These are phyloP conservation scores for Mucor sp. DNA, from an alignment of 371 early-diverging fungal species.

Conservation along the genomic window DNA sequence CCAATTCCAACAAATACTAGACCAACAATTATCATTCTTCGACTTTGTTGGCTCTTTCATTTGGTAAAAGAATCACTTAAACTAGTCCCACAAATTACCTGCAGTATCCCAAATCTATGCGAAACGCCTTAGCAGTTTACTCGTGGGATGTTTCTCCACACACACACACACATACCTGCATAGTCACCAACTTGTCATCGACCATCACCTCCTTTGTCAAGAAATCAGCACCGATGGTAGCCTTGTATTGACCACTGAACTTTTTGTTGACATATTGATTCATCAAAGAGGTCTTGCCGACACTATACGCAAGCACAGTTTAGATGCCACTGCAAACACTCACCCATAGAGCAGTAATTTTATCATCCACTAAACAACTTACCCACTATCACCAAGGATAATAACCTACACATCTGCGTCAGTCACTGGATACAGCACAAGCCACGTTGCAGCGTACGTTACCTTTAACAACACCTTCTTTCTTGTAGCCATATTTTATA, in stretches of 20 bases:
- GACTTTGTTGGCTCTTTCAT: no score
- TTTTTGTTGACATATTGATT: slow-evolving; percentile 98
- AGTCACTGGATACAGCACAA: background rate
- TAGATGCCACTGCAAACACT: background rate
- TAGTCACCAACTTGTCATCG: slow-evolving; percentile 80
- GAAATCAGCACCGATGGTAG: slow-evolving; percentile 99
- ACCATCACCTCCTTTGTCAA: slow-evolving; percentile 96
- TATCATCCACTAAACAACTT: background rate
- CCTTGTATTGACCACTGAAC: slow-evolving; percentile 98
- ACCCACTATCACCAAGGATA: slow-evolving; percentile 28
- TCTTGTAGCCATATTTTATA: slow-evolving; percentile 14
- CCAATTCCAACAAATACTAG: no score
- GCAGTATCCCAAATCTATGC: slow-evolving; percentile 92
- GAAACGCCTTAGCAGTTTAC: no score
- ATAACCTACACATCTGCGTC: slow-evolving; percentile 12
- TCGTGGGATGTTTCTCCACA: background rate
- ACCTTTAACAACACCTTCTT: slow-evolving; percentile 24
- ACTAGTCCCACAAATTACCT: no score
- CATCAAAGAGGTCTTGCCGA: slow-evolving; percentile 99
- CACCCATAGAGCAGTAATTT: background rate
- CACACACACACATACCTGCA: slow-evolving; percentile 69
- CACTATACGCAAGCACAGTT: slow-evolving; percentile 29
- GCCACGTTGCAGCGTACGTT: background rate
- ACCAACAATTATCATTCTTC: no score
- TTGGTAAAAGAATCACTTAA: no score